These are phyloP conservation scores for Malassezia pachydermatis DNA, from an alignment of 1,284 basidiomycete species.

Conservation along the genomic window DNA sequence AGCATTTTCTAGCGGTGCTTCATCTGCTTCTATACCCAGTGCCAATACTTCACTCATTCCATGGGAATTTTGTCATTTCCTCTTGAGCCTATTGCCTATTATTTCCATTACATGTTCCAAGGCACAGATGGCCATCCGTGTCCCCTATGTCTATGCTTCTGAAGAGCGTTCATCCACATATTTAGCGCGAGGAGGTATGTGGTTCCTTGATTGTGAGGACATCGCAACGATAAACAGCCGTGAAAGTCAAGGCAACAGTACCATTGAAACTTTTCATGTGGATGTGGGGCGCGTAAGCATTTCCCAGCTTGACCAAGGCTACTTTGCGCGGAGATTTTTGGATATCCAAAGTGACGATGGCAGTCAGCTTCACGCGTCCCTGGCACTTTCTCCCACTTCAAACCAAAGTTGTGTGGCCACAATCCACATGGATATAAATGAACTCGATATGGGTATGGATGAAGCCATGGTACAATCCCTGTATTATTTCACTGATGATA, in stretches of 20 bases:
- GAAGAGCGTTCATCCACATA: not conserved
- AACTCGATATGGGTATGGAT: not conserved
- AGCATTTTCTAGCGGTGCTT: not conserved
- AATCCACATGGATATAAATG: not conserved
- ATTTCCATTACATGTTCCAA: not conserved
- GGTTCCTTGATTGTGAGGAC: not conserved
- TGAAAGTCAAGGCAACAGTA: not conserved
- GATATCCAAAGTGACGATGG: not conserved
- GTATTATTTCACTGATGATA: slow-evolving; percentile 1
- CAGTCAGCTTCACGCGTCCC: not conserved
- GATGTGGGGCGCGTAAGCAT: not conserved
- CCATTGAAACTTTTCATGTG: not conserved
- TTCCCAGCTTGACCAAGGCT: not conserved
- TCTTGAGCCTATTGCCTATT: not conserved
- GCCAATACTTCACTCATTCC: not conserved
- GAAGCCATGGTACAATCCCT: not conserved
- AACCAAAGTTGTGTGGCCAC: not conserved
- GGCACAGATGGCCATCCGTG: not conserved
- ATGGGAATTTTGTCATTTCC: not conserved
- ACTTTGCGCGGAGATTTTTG: not conserved
- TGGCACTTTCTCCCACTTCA: not conserved
- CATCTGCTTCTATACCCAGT: not conserved
- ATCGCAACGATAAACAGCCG: not conserved
- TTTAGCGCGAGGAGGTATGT: not conserved
- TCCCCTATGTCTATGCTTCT: not conserved